Evolutionary conservation across 148 eudicot genomes (phyloP).

Genomic region (Diospyros lotus): DNA sequence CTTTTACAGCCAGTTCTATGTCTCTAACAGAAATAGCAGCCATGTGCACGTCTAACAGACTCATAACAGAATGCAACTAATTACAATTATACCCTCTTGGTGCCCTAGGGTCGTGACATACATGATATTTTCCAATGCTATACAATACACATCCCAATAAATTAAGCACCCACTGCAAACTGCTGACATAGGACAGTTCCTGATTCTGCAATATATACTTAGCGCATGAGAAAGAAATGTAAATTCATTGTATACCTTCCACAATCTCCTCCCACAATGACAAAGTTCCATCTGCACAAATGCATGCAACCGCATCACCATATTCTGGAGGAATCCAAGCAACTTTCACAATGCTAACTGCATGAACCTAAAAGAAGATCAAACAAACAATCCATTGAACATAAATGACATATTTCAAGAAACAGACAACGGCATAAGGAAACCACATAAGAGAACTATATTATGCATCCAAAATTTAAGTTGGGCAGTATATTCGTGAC

Average conservation of each 20-base stretch:
- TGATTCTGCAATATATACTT: no score
- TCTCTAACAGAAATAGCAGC: no score
- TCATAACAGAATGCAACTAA: no score
- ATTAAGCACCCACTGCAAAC: not conserved
- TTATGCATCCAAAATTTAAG: no score
- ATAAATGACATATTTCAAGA: not conserved
- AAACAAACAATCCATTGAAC: not conserved
- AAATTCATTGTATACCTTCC: slow-evolving; percentile 41
- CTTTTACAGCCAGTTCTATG: no score
- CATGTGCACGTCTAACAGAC: no score
- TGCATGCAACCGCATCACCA: slow-evolving; percentile 84
- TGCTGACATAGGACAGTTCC: no score
- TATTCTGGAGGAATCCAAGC: slow-evolving; percentile 90
- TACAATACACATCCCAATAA: not conserved
- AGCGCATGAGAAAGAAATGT: not conserved
- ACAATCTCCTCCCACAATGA: slow-evolving; percentile 89
- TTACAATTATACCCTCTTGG: no score
- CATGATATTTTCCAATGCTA: not conserved
- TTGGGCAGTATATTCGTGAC: no score
- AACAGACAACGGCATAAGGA: not conserved
- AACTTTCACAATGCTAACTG: slow-evolving; percentile 59
- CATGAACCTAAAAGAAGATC: slow-evolving; percentile 42
- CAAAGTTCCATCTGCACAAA: slow-evolving; percentile 65
- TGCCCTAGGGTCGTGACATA: no score
- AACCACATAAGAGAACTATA: no score